phyloP scores from a whole-genome alignment of 1,284 basidiomycete genomes.

The Coniferiporia weirii region DNA sequence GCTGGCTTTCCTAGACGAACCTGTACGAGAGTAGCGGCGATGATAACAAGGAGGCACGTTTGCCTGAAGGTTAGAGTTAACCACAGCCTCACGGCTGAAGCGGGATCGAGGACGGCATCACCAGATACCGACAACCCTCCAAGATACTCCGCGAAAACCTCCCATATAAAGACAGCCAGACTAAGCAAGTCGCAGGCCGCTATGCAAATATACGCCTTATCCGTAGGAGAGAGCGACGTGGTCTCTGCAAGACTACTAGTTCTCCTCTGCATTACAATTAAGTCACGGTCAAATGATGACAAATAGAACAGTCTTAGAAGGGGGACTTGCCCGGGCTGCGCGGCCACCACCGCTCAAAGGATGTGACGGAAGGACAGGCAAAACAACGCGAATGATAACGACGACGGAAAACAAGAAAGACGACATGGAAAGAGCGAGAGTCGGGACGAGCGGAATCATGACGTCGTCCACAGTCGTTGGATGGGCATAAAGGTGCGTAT shows the following conservation, averaged over 20 bases:
- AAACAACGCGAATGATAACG: conserved; percentile 63
- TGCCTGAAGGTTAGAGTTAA: conserved; percentile 57
- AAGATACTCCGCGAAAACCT: conserved; percentile 48
- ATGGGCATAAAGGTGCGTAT: conserved; percentile 1
- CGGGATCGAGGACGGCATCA: conserved; percentile 39
- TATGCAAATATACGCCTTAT: conserved; percentile 69
- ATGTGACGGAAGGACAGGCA: conserved; percentile 65
- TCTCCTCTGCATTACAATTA: conserved; percentile 43
- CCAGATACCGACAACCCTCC: conserved; percentile 39
- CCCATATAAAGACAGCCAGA: conserved; percentile 57
- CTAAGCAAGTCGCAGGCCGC: conserved; percentile 58
- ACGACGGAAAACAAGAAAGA: conserved; percentile 67
- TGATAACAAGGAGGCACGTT: conserved; percentile 56
- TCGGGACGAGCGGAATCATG: conserved; percentile 62
- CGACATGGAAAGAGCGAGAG: conserved; percentile 58
- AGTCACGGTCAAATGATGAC: conserved; percentile 17
- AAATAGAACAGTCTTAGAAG: background rate
- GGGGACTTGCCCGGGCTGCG: conserved; percentile 55
- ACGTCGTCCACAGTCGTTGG: background rate
- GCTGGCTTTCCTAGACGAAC: conserved; percentile 63
- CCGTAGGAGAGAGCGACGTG: conserved; percentile 54
- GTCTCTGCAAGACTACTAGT: conserved; percentile 60
- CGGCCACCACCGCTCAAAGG: conserved; percentile 64
- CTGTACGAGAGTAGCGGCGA: conserved; percentile 56
- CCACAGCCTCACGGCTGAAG: conserved; percentile 55